Percentiles rank a stretch among this genome's conserved stretches.
These are phyloP conservation scores for Effrenium voratum DNA, from an alignment of 73 alveolate genomes.

Conservation along the genomic window DNA sequence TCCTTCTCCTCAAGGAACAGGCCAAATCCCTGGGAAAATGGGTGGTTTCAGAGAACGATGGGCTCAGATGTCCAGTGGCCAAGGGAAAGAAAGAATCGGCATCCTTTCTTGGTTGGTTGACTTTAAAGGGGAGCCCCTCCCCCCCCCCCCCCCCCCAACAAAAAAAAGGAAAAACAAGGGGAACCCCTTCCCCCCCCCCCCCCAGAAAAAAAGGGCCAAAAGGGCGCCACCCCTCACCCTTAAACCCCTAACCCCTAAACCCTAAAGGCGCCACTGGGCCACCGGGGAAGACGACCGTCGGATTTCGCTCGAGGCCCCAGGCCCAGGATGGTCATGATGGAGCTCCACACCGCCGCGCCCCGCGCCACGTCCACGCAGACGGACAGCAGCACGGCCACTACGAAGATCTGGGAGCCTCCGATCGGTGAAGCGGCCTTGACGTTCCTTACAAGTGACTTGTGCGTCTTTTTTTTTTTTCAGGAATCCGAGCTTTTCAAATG, in stretches of 20 bases:
- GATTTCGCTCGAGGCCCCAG: background rate
- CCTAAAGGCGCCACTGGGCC: background rate
- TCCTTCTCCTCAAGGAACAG: no score
- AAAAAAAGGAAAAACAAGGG: no score
- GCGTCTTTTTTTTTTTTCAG: no score
- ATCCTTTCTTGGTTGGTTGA: no score
- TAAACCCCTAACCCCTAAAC: background rate
- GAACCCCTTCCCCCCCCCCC: background rate
- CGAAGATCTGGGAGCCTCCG: conserved; percentile 76
- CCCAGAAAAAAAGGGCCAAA: background rate
- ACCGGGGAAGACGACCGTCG: background rate
- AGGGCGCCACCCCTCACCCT: background rate
- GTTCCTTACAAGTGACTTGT: background rate
- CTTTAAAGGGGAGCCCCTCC: no score
- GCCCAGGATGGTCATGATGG: conserved; percentile 89
- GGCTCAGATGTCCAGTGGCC: no score
- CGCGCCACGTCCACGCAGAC: conserved; percentile 91
- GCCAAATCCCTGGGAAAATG: no score
- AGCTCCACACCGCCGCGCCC: conserved; percentile 92
- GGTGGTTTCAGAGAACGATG: no score
- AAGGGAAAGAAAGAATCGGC: no score
- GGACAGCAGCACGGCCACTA: conserved; percentile 75
- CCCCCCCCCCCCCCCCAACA: no score
- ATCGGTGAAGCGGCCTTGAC: background rate
- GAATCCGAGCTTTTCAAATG: no score